Conservation (phyloP, 441 rosid species). For the Cnidoscolus chayamansa region DNA sequence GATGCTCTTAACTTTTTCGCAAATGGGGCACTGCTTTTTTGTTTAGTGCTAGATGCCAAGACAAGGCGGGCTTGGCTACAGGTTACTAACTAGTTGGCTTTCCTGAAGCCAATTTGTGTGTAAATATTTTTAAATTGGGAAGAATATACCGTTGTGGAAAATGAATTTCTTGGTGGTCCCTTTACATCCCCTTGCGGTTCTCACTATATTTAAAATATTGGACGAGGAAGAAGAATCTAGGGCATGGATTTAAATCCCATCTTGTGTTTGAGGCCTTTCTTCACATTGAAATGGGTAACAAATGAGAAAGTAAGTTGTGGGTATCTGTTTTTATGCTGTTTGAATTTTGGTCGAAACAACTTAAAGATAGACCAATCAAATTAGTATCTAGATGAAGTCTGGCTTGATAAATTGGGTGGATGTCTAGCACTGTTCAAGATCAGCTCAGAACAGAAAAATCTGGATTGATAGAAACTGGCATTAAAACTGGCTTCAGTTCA, state of each 20-base stretch:
- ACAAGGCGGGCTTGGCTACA: slow-evolving; percentile 1
- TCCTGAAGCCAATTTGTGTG: not conserved
- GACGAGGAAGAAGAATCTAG: slow-evolving; percentile 8
- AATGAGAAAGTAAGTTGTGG: not conserved
- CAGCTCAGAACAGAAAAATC: no score
- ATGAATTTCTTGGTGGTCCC: not conserved
- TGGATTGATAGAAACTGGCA: no score
- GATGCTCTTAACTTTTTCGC: slow-evolving; percentile 2
- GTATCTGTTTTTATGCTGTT: not conserved
- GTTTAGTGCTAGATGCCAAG: slow-evolving; percentile 6
- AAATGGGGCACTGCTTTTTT: not conserved
- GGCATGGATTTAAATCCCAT: not conserved
- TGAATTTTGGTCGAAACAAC: not conserved
- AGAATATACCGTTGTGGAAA: not conserved
- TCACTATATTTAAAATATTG: not conserved
- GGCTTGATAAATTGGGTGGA: not conserved
- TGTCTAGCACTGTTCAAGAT: not conserved
- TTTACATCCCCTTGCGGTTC: not conserved
- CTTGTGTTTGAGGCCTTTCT: not conserved
- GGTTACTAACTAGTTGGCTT: not conserved
- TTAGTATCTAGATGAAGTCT: not conserved
- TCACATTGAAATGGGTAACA: not conserved
- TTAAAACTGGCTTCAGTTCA: no score
- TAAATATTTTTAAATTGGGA: not conserved
- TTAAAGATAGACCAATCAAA: not conserved